Evolutionary conservation across 768 basidiomycete species (phyloP), one percentile per base, ranked within the genome.

Genomic region (Lenzites betulinus): DNA sequence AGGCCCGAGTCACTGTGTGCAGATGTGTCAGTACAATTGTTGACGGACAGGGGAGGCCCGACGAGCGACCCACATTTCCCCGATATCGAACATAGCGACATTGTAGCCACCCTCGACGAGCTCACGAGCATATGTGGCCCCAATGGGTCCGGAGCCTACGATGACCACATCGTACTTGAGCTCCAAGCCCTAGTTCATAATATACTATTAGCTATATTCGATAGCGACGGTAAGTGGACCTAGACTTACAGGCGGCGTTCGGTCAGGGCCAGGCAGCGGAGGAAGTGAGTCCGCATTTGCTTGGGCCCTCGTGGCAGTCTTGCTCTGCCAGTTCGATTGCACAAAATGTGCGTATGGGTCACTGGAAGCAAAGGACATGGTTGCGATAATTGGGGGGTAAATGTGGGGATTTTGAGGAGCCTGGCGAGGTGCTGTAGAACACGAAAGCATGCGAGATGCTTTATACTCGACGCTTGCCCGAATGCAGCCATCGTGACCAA

Each of bases 81-180:
- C 63, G 18, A 59, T 33, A 25, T 65, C 63, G 41, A 62, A 36
- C 50, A 63, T 59, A 26, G 56, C 23, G 0, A 69, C 60, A n/a
- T 54, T 59, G 47, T 51, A 49, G 4, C 60, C 63, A 4, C 51
- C 61, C 12, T 72, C 66, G 22, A 72, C 68, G 23, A 70, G 62
- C 18, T 48, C 39, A 11, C 63, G 68, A 12, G 71, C 71, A 35
- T 62, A 72, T 5, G 67, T 68, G 7, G 70, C 66, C 15, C 73
- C 73, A 30, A 74, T 66, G 13, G 73, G 73, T 3, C 73, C 73
- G 62, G 63, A 63, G 22, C 73, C 73, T n/a, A 71, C 73, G 46
- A 74, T 74, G 63, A 74, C 69, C 16, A 74, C 72, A 51, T 70
- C 48, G 28, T 58, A 52, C 28, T 39, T 23, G 18, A 26, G 26